Percentiles rank a stretch among this genome's conserved stretches.
Evolutionary conservation across 352 stramenopile species (phyloP).

Genomic region (Phytophthora citrophthora): DNA sequence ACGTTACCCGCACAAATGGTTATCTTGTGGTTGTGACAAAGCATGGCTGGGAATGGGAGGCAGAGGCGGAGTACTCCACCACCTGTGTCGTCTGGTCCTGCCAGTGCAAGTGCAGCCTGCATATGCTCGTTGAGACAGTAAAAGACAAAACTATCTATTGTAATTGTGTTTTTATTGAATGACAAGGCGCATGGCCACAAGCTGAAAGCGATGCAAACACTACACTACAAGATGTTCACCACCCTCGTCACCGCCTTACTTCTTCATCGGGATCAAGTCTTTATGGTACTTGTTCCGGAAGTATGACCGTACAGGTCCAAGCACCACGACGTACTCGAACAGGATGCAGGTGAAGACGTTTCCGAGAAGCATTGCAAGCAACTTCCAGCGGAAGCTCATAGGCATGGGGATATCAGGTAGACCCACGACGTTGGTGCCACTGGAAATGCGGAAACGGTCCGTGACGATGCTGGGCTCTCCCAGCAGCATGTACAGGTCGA

Average conservation of each 20-base stretch:
- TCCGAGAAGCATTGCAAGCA: constrained; percentile 34
- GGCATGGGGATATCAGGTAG: constrained; percentile 54
- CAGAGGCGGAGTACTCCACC: no score
- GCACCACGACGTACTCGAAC: constrained; percentile 47
- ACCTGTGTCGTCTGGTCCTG: no score
- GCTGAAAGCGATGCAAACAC: no score
- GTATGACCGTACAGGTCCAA: constrained; percentile 44
- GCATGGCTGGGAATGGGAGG: no score
- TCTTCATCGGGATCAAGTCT: constrained; percentile 35
- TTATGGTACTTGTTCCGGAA: constrained; percentile 44
- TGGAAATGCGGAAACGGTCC: constrained; percentile 59
- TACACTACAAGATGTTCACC: no score
- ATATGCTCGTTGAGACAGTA: no score
- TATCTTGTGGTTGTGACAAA: no score
- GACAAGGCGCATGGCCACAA: no score
- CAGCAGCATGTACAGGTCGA: constrained; percentile 51
- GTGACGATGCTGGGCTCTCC: constrained; percentile 43
- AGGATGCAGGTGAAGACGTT: constrained; percentile 39
- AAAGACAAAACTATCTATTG: no score
- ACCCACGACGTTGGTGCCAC: constrained; percentile 54
- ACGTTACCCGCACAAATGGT: no score
- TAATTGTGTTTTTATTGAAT: no score
- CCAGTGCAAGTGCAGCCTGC: no score
- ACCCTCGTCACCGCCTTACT: constrained; percentile 10
- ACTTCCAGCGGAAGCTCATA: constrained; percentile 43